A percentile compares a stretch with the other conserved stretches of the same genome.
phyloP scores from a whole-genome alignment of 345 rosid genomes.

The Melaleuca quinquenervia region DNA sequence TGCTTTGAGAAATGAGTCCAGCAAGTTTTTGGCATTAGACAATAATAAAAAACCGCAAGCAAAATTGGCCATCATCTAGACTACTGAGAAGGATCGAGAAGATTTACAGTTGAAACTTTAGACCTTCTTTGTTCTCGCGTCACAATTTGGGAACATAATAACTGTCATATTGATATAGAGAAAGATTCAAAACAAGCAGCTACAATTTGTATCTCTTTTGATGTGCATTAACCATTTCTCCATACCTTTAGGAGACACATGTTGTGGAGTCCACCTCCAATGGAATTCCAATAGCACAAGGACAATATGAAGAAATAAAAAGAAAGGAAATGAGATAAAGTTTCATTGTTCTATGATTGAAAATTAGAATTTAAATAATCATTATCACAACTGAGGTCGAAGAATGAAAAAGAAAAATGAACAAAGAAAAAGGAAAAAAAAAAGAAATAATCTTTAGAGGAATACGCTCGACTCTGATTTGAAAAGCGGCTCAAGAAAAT shows the following conservation, averaged over 20 bases:
- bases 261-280: no score
- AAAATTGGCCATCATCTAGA: background rate
- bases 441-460: accelerated
- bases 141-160: background rate
- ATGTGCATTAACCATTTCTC: no score
- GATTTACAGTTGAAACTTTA: background rate
- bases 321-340: no score
- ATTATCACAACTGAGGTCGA: background rate
- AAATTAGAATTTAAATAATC: no score
- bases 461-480: background rate
- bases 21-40: background rate
- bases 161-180: accelerated
- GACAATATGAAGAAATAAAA: no score
- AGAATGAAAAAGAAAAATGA: background rate
- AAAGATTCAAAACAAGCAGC: background rate
- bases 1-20: background rate
- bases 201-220: no score
- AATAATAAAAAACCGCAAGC: background rate
- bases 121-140: background rate
- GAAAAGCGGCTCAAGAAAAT: accelerated
- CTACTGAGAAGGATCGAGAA: background rate
- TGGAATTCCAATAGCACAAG: no score
- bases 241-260: no score
- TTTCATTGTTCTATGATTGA: no score
- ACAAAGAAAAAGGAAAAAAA: background rate